These are phyloP conservation scores for Diutina scorzettiae DNA, from an alignment of 1,139 yeast genomes.

Conservation along the genomic window DNA sequence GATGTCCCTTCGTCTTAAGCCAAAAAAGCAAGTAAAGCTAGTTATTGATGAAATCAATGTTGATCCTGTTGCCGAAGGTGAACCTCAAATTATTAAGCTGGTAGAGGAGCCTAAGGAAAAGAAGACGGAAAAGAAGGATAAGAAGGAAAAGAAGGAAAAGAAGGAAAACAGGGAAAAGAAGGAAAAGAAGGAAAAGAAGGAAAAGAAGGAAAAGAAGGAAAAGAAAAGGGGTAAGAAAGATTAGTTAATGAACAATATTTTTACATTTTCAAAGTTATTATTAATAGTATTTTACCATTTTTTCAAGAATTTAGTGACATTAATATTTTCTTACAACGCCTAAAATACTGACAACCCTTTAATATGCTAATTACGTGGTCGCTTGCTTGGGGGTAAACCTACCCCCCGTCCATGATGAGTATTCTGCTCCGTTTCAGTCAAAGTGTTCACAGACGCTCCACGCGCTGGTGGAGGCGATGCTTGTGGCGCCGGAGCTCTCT, in stretches of 20 bases:
- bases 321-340: too few relatives aligned
- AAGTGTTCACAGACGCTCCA: not conserved
- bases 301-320: too few relatives aligned
- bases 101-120: not conserved
- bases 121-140: slow-evolving; percentile 2
- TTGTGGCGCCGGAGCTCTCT: not conserved
- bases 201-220: not conserved
- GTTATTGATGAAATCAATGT: slow-evolving; percentile 3
- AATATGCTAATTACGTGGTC: not conserved
- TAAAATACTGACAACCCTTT: too few relatives aligned
- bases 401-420: not conserved
- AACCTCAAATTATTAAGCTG: not conserved
- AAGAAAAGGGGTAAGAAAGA: too few relatives aligned
- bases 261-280: too few relatives aligned
- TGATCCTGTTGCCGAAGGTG: not conserved
- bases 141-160: not conserved
- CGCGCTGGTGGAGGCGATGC: not conserved
- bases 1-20: not conserved
- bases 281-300: too few relatives aligned
- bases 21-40: not conserved
- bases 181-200: slow-evolving; percentile 2
- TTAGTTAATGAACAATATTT: too few relatives aligned
- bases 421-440: not conserved
- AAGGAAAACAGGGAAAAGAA: not conserved
- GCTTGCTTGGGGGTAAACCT: not conserved